Percentiles rank a stretch among this genome's conserved stretches.
These are phyloP conservation scores for Cenchrus americanus DNA, from an alignment of 176 grass and related monocot genomes.

Conservation along the genomic window DNA sequence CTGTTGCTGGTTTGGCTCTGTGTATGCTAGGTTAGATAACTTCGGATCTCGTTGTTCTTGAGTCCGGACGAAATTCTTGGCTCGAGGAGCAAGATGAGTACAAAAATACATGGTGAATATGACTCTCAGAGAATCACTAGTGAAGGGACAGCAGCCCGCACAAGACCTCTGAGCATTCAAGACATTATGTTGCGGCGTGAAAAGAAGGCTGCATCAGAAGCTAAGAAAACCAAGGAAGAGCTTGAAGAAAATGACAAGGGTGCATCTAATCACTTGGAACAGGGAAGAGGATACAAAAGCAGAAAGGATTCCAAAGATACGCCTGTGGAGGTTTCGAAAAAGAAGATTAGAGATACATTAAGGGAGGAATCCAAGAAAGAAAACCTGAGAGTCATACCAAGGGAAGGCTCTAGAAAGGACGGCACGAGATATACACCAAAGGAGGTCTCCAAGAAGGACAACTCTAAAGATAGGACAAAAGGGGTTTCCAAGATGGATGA, in stretches of 20 bases:
- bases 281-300: conserved; percentile 40
- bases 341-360: conserved; percentile 34
- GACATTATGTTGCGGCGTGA: conserved; percentile 80
- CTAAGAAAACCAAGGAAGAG: conserved; percentile 45
- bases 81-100: conserved; percentile 62
- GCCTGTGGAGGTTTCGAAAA: conserved; percentile 39
- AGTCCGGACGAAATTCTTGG: neutral
- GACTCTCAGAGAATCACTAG: conserved; percentile 35
- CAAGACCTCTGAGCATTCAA: conserved; percentile 83
- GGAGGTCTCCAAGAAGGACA: conserved; percentile 44
- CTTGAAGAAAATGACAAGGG: conserved; percentile 29
- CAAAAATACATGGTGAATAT: conserved; percentile 42
- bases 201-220: conserved; percentile 55
- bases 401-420: conserved; percentile 41
- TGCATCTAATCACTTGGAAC: conserved; percentile 30
- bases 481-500: conserved; percentile 26
- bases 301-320: conserved; percentile 46
- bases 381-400: conserved; percentile 18
- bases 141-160: conserved; percentile 78
- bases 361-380: conserved; percentile 45
- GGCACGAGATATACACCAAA: conserved; percentile 33
- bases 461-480: conserved; percentile 41
- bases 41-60: conserved; percentile 9
- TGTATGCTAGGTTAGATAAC: neutral
- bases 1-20: neutral